Base-by-base conservation (phyloP, 202 grass and related monocot species). In the Panicum virgatum region DNA sequence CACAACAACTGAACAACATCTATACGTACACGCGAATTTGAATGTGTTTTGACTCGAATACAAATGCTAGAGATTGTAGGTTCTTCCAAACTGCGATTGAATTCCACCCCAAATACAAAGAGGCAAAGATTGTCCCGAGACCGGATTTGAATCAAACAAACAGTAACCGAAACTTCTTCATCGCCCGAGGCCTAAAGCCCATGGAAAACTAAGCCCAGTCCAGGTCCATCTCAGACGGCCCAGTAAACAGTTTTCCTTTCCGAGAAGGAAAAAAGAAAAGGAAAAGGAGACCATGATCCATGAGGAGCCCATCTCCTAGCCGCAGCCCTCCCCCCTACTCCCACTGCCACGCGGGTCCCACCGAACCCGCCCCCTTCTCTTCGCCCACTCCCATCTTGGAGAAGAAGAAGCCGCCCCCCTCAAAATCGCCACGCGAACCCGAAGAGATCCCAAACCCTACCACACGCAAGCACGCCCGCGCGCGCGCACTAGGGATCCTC, bases 401-500 rank as follows among this genome's bases (percentile, higher is more conserved):
- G 63, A 78, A 85, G 83, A 70, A 36, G 9, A 34, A 34, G 29
- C 40, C 52, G 15, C 66, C 12, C 38, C 38, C 27, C 48, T 59
- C 62, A 68, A 60, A 84, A 47, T 23, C 38, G 34, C 19, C 62
- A 39, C 63, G 7, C 73, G 4, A 23, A 2, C 18, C 36, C 61
- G 47, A 44, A 5, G 29, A 54, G 62, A 64, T 64, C 62, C 62
- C 27, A 70, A 84, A 62, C 82, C 72, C 81, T 76, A 76, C 46
- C 81, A 43, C 70, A 23, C 70, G 45, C 38, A 0, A 0, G 62
- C 18, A 10, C 16, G 7, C 13, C 9, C 18, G 25, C 25, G 5
- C 20, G 22, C 37, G 0, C 66, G 44, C 42, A 44, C 32, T 22
- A 6, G 12, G 61, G 47, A 25, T 46, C 69, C 30, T 72, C 46